Evolutionary conservation across 495 filamentous ascomycete species (phyloP).

Genomic region (Xylaria curta): DNA sequence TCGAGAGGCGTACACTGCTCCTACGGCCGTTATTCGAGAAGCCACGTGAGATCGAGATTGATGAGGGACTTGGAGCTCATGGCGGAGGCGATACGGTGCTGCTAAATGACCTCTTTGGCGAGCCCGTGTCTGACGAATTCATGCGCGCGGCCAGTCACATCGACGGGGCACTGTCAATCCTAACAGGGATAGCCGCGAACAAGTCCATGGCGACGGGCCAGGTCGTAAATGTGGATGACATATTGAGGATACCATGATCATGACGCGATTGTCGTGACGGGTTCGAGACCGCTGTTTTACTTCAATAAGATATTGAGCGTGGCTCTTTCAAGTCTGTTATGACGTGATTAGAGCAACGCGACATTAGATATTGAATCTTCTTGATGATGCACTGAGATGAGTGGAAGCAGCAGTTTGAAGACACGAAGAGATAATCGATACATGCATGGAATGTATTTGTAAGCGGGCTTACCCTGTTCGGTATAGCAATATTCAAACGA

Average conservation of each 20-base stretch:
- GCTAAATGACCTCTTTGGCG: conserved; percentile 54
- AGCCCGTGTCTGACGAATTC: conserved; percentile 49
- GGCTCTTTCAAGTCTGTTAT: not conserved
- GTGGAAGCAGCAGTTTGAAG: too few relatives aligned
- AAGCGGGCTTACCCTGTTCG: not conserved
- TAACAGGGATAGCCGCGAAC: conserved; percentile 65
- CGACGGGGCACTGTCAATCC: conserved; percentile 61
- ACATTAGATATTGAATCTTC: not conserved
- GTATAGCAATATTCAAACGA: conserved; percentile 3
- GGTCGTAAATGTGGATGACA: conserved; percentile 54
- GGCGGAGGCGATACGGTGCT: conserved; percentile 54
- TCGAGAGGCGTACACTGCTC: conserved; percentile 46
- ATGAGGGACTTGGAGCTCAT: conserved; percentile 48
- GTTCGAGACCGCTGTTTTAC: not conserved
- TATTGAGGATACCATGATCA: conserved; percentile 43
- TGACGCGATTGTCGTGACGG: not conserved
- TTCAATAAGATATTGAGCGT: too few relatives aligned
- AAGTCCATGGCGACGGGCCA: conserved; percentile 60
- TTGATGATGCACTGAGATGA: not conserved
- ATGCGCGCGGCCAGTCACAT: conserved; percentile 55
- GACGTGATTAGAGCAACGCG: not conserved
- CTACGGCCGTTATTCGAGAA: conserved; percentile 53
- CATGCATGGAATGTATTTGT: not conserved
- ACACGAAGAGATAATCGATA: not conserved
- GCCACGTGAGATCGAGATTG: conserved; percentile 51